Base-by-base conservation (phyloP, 2,329 filamentous ascomycete species). In the Sporothrix brasiliensis region DNA sequence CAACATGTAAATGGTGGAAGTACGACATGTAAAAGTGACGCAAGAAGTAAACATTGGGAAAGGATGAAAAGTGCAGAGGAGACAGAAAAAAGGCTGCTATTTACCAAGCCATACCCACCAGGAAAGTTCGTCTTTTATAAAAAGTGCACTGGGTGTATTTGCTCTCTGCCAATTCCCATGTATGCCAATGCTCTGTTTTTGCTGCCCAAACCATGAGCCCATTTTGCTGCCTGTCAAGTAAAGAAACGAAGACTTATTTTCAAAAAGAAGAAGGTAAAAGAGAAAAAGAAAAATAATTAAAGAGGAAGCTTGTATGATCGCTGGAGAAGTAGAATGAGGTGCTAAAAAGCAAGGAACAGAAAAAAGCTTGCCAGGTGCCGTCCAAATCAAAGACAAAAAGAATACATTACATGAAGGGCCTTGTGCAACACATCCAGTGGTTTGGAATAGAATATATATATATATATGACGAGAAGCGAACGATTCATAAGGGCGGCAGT, bases 261-360 rank as follows among this genome's bases (percentile, higher is more conserved):
- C 4, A 44, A 49, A 63, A 30, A 34, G 11, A 30, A 24, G 11
- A 63, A 70, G 24, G 27, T 39, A 30, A 30, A 68, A 44, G 30
- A 56, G 21, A 60, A 60, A 61, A 54, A 50, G 19, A 63, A 56
- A 11, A 7, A 50, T 5, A 19, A 49, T 50, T 50, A 50, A 50
- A 50, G 19, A 50, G 49, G 49, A 50, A 21, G 49, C 19, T 61
- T 61, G 58, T 63, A 63, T 63, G 39, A 47, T 63, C 58, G 58
- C 58, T 63, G 39, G 41, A 63, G 21, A 63, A 63, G 58, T 9
- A 24, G 21, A 63, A 63, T 47, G 21, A 3, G 21, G 2, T n/a
- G 1, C n/a, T 3, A 27, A n/a, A 47, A 21, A 39, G 30, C 4
- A 30, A 14, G 21, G n/a, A 10, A 53, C 10, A 53, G 21, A 24